Conservation (phyloP, 768 basidiomycete species). For the Calocybe indica region DNA sequence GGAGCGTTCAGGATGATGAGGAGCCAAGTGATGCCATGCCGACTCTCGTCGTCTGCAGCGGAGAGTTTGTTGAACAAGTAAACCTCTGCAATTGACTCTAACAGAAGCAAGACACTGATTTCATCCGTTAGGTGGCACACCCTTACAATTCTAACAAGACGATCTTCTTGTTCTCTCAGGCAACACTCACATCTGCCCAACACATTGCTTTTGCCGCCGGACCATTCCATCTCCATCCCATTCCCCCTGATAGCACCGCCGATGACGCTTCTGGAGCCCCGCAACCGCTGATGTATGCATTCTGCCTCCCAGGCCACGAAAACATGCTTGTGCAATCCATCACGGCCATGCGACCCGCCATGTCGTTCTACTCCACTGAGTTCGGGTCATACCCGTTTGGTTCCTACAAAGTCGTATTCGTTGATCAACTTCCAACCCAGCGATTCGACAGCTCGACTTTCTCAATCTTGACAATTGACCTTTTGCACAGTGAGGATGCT, state of each 20-base stretch:
- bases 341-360: slow-evolving; percentile 76
- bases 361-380: slow-evolving; percentile 88
- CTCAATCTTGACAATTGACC: slow-evolving; percentile 70
- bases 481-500: slow-evolving; percentile 81
- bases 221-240: slow-evolving; percentile 77
- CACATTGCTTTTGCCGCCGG: slow-evolving; percentile 96
- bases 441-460: slow-evolving; percentile 84
- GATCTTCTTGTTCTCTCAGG: slow-evolving; percentile 89
- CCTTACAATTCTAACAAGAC: slow-evolving; percentile 91
- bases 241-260: slow-evolving; percentile 53
- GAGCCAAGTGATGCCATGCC: slow-evolving; percentile 60
- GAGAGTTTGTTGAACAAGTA: slow-evolving; percentile 92
- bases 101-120: not conserved
- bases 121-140: slow-evolving; percentile 67
- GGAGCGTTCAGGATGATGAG: slow-evolving; percentile 37
- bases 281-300: slow-evolving; percentile 80
- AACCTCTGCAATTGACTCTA: slow-evolving; percentile 13
- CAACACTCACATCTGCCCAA: slow-evolving; percentile 86
- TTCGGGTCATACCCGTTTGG: slow-evolving; percentile 95
- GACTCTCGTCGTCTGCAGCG: slow-evolving; percentile 88
- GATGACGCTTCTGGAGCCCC: slow-evolving; percentile 60
- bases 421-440: slow-evolving; percentile 79
- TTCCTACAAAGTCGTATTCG: slow-evolving; percentile 91
- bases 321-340: slow-evolving; percentile 63
- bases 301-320: slow-evolving; percentile 90